A percentile compares a stretch with the other conserved stretches of the same genome.
Conservation (phyloP, 352 stramenopile genomes). For the Pythium volutum region DNA sequence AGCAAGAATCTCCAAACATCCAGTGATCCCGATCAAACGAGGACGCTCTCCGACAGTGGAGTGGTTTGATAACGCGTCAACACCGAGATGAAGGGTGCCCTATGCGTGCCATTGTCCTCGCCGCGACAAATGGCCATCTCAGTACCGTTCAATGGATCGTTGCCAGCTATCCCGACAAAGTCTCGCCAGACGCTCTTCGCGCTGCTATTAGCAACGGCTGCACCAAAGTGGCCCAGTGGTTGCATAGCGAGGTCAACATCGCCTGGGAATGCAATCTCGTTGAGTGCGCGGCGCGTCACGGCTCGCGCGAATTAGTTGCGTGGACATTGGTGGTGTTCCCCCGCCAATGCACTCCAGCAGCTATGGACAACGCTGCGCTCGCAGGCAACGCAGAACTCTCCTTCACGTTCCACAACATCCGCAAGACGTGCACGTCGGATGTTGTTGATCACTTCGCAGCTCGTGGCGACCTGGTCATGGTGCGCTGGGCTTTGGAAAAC, state of each 20-base stretch:
- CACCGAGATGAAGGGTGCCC: background rate
- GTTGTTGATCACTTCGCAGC: slow-evolving; percentile 1
- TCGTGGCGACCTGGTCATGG: background rate
- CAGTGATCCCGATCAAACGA: too few species aligned
- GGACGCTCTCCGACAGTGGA: too few species aligned
- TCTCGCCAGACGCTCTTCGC: background rate
- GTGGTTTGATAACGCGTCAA: too few species aligned
- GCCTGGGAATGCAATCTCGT: background rate
- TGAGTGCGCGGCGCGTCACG: background rate
- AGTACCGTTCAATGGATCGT: background rate
- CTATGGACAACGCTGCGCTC: background rate
- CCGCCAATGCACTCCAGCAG: background rate
- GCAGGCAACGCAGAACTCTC: background rate
- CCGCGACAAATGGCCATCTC: background rate
- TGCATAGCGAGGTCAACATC: background rate
- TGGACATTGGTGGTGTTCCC: background rate
- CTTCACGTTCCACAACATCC: background rate
- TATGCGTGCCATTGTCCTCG: background rate
- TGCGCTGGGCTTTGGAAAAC: background rate
- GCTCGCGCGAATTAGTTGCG: background rate
- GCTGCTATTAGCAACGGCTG: background rate
- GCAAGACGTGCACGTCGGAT: background rate
- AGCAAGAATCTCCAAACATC: too few species aligned
- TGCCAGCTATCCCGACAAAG: background rate
- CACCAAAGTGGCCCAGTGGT: background rate